Evolutionary conservation across 2,329 filamentous ascomycete genomes (phyloP), one percentile per base, ranked within the genome.

Genomic region (Ustulina deusta): DNA sequence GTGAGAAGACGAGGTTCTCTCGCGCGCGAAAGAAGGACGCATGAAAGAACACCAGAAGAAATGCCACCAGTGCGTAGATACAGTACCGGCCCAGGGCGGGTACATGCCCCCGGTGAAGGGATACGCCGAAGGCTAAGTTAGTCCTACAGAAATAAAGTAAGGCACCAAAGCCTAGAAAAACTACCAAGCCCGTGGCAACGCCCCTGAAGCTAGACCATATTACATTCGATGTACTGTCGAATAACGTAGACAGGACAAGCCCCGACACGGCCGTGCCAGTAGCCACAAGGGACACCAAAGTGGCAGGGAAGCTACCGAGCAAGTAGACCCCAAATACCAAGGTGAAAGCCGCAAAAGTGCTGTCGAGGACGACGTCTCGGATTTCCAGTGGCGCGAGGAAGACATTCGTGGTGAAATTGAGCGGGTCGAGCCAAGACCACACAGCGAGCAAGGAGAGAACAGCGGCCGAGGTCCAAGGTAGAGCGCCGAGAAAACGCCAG

Each of bases 281-380:
- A 4, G 75, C 57, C 2, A 77, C 40, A 15, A 80, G 62, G 5
- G 75, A 73, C 27, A 81, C 57, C 1, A 74, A 69, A 6, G 74
- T 72, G 3, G 76, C 66, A 15, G 76, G 74, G 9, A 80, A 67
- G 22, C 65, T 67, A 1, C 69, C 70, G 3, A 80, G 68, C 29
- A 79, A 62, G 49, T 74, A 72, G 9, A 78, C 65, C 2, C 70
- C 71, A 6, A 73, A 77, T 15, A 77, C n/a, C 1, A 80, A 52
- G 6, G 58, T 71, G 6, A 68, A 20, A 5, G 73, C 67, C 5
- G 74, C 74, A 3, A 73, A 57, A 1, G 72, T 55, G 34, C 78
- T 77, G 52, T 81, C 78, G 15, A 76, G 9, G 15, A 77, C 27
- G 6, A 81, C 68, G 29, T 80, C 78, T 7, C 75, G 66, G 1